Evolutionary conservation across 495 filamentous ascomycete genomes (phyloP).

Genomic region (Schizothecium vesticola): DNA sequence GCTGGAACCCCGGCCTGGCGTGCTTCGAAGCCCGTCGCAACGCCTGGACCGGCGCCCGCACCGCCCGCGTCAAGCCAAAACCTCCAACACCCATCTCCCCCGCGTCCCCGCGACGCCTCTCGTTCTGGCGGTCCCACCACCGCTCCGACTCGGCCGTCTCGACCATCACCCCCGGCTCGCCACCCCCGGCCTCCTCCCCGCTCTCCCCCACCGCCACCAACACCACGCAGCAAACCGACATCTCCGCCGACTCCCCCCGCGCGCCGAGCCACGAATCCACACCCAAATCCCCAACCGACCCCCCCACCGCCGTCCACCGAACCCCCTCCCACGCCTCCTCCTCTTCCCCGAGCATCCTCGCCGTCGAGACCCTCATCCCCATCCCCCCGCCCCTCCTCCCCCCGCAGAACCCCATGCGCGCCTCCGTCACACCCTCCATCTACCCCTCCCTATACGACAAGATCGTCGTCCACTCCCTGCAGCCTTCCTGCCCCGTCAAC

Average conservation of each 20-base stretch:
- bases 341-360: slow-evolving; percentile 24
- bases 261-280: slow-evolving; percentile 20
- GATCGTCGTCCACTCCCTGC: slow-evolving; percentile 67
- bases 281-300: slow-evolving; percentile 2
- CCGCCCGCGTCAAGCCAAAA: slow-evolving; percentile 37
- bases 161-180: slow-evolving; percentile 15
- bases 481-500: slow-evolving; percentile 82
- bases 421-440: slow-evolving; percentile 61
- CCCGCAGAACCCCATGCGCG: slow-evolving; percentile 61
- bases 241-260: slow-evolving; percentile 14
- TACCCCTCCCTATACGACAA: slow-evolving; percentile 87
- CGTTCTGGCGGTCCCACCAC: slow-evolving; percentile 25
- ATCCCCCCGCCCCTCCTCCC: slow-evolving; percentile 64
- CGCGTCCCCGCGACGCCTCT: slow-evolving; percentile 19
- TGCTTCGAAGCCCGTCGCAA: slow-evolving; percentile 71
- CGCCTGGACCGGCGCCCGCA: slow-evolving; percentile 78
- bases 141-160: slow-evolving; percentile 28
- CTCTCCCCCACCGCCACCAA: slow-evolving; percentile 19
- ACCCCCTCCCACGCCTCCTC: slow-evolving; percentile 16
- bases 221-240: slow-evolving; percentile 21
- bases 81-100: slow-evolving; percentile 30
- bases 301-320: slow-evolving; percentile 7
- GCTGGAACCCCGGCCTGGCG: slow-evolving; percentile 75
- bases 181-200: slow-evolving; percentile 18
- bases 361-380: slow-evolving; percentile 50